Base-by-base conservation (phyloP, 1,139 yeast genomes). In the Pichiaceae sp. region DNA sequence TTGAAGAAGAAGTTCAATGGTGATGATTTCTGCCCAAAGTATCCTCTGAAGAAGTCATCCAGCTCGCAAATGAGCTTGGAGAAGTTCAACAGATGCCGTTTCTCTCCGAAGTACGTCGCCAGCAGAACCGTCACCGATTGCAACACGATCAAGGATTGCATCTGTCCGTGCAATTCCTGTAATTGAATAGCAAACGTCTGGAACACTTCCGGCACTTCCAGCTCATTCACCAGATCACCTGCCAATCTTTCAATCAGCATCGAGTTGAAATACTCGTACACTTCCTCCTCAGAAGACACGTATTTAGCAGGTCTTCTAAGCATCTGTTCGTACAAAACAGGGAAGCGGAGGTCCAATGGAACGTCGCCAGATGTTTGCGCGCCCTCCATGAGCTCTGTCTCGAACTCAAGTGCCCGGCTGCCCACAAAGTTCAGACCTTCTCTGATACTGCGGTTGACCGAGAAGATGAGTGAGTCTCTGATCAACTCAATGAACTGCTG, bases 391-490 rank as follows among this genome's bases (percentile, higher is more conserved):
- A 43, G 34, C 17, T 44, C 47, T 23, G 42, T 37, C 34, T 47
- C 50, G 32, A 42, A 44, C n/a, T 45, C 46, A 17, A 42, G 19
- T 6, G 45, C 38, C 34, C 39, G 38, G 26, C 33, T 38, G 12
- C 43, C 44, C 16, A 44, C 40, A 23, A 40, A 35, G 19, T 26
- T 32, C 19, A 44, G 35, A 31, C 47, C 44, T 24, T 37, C 38
- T 6, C 21, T 31, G 17, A 47, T 35, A 25, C 47, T 44, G 20
- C 34, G 37, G 36, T 48, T 48, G 38, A 46, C 36, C 6, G 49
- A 49, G 35, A 34, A 42, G 8, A 48, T 43, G 43, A 46, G 42
- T 25, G 45, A 46, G 29, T 49, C 52, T 31, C 41, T 45, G 35
- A 46, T 39, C 20, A 49, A 40, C 32, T 42, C 47, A 30, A 48